phyloP scores from a whole-genome alignment of 768 basidiomycete species.

The Amanita phalloides region DNA sequence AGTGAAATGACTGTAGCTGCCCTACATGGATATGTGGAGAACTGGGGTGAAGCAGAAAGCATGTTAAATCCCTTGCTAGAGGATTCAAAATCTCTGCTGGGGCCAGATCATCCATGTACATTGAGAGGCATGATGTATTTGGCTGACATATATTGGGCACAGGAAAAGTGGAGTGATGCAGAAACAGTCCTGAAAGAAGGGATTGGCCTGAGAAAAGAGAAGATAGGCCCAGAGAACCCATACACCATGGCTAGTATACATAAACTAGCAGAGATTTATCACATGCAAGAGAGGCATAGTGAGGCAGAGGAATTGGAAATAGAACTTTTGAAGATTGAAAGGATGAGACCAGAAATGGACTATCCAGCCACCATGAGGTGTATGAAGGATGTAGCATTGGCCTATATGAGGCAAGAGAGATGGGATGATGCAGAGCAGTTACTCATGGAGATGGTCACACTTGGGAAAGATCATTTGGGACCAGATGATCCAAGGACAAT shows the following conservation, averaged over 20 bases:
- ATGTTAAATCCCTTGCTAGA: constrained; percentile 3
- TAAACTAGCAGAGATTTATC: not conserved
- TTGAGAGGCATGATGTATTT: not conserved
- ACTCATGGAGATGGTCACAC: not conserved
- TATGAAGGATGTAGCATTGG: not conserved
- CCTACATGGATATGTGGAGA: constrained; percentile 1
- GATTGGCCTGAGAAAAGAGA: not conserved
- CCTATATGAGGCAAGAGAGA: not conserved
- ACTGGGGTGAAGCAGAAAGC: constrained; percentile 6
- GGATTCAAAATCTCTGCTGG: not conserved
- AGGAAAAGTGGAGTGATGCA: constrained; percentile 1
- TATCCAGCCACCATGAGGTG: not conserved
- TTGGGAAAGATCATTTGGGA: not conserved
- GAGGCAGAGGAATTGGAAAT: not conserved
- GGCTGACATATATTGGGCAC: not conserved
- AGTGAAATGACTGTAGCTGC: constrained; percentile 1
- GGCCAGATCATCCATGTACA: constrained; percentile 5
- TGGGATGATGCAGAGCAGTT: not conserved
- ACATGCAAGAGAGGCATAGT: not conserved
- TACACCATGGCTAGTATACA: not conserved
- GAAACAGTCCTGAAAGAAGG: not conserved
- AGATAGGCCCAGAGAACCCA: not conserved
- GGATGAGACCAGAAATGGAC: not conserved
- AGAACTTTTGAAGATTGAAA: not conserved
- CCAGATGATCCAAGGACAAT: not conserved